phyloP scores from a whole-genome alignment of 306 rosid genomes.

The Nissolia schottii region DNA sequence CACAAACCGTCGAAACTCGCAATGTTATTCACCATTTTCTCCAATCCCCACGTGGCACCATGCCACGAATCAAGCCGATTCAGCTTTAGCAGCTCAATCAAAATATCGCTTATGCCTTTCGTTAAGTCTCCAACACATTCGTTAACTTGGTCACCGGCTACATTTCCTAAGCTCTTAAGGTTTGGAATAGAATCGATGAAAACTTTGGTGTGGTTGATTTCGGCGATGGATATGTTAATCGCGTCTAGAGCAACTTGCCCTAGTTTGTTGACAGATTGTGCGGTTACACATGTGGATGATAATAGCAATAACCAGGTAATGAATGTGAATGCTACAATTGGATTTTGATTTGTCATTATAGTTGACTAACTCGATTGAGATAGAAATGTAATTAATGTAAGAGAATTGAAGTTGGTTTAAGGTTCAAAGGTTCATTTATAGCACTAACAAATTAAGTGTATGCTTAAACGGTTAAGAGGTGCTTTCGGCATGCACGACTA shows the following conservation, averaged over 20 bases:
- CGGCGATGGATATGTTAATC: not conserved
- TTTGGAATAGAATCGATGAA: not conserved
- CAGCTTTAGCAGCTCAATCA: not conserved
- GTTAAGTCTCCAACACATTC: slow-evolving; percentile 22
- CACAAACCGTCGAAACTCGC: slow-evolving; percentile 2
- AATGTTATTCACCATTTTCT: not conserved
- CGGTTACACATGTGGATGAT: slow-evolving; percentile 5
- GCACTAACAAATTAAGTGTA: not conserved
- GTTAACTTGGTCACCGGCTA: not conserved
- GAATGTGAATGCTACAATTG: not conserved
- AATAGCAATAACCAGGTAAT: slow-evolving; percentile 1
- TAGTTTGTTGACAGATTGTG: not conserved
- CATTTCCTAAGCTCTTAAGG: not conserved
- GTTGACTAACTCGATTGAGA: not conserved
- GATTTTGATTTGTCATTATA: slow-evolving; percentile 20
- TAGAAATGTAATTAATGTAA: not conserved
- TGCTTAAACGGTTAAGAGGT: slow-evolving; percentile 23
- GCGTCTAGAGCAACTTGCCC: slow-evolving; percentile 14
- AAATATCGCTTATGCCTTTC: not conserved
- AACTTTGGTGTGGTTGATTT: not conserved
- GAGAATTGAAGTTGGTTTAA: slow-evolving; percentile 6
- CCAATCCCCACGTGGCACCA: not conserved
- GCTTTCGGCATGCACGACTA: slow-evolving; percentile 10
- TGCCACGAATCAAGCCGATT: not conserved
- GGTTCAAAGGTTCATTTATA: slow-evolving; percentile 14